Conservation (phyloP, 352 stramenopile species). For the Globisporangium viniferum region DNA sequence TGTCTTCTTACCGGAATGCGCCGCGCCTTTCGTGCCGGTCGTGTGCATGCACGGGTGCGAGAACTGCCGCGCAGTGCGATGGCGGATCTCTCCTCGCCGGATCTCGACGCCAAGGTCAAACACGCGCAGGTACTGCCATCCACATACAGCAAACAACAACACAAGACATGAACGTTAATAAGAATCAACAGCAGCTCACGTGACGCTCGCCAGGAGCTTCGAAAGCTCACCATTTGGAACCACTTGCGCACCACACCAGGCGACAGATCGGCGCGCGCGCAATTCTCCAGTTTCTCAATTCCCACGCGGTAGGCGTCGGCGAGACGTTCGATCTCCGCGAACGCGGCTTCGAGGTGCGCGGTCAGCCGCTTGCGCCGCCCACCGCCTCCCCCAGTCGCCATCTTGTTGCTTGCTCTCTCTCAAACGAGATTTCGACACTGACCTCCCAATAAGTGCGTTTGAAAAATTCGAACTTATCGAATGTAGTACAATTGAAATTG, state of each 20-base stretch:
- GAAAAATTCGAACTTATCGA: neutral
- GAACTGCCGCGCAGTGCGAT: conserved; percentile 33
- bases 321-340: conserved; percentile 52
- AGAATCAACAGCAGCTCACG: neutral
- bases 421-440: neutral
- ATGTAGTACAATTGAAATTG: neutral
- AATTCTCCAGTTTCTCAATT: conserved; percentile 46
- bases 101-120: conserved; percentile 66
- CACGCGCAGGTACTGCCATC: conserved; percentile 57
- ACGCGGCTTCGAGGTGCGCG: conserved; percentile 40
- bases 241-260: conserved; percentile 37
- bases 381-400: conserved; percentile 5
- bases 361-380: conserved; percentile 31
- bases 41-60: conserved; percentile 53
- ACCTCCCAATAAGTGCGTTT: neutral
- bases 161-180: neutral
- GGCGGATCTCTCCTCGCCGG: conserved; percentile 68
- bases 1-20: conserved; percentile 40
- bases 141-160: neutral
- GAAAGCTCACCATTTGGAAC: conserved; percentile 50
- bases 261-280: conserved; percentile 34
- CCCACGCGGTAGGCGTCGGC: conserved; percentile 27
- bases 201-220: neutral
- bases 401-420: neutral
- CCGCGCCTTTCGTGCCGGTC: conserved; percentile 56